Percentiles rank a stretch among this genome's conserved stretches.
These are phyloP conservation scores for Spathaspora passalidarum DNA, from an alignment of 805 yeast species.

Conservation along the genomic window DNA sequence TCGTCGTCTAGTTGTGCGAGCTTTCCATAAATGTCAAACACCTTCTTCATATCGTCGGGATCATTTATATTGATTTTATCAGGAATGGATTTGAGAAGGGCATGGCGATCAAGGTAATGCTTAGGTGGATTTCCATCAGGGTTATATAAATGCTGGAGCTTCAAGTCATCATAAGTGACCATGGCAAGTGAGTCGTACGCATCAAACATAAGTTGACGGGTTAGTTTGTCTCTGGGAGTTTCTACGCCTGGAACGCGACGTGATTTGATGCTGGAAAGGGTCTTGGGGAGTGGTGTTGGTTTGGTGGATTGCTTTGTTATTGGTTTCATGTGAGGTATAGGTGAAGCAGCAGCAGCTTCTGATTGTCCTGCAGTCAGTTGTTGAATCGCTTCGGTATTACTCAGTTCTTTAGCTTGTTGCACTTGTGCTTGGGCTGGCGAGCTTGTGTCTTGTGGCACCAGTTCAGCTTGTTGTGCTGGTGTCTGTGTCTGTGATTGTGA, in stretches of 20 bases:
- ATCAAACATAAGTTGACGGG: neutral
- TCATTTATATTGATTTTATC: conserved; percentile 33
- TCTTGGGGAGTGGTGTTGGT: neutral
- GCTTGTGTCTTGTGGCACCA: neutral
- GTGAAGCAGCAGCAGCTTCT: neutral
- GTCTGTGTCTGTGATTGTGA: too few relatives aligned
- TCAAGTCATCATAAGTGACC: neutral
- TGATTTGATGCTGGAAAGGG: neutral
- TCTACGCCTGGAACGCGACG: neutral
- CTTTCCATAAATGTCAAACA: conserved; percentile 29
- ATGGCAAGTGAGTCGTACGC: neutral
- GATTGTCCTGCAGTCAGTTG: conserved; percentile 1
- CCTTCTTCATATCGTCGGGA: conserved; percentile 23
- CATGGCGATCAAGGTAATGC: conserved; percentile 33
- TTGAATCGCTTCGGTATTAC: neutral
- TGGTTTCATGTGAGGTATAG: neutral
- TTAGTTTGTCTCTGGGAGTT: neutral
- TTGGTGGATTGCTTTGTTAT: neutral
- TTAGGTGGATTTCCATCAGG: conserved; percentile 19
- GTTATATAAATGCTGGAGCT: neutral
- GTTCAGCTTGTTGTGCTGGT: too few relatives aligned
- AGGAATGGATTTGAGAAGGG: conserved; percentile 29
- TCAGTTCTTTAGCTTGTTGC: neutral
- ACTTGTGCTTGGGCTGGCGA: neutral
- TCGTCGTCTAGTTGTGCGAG: conserved; percentile 35